Evolutionary conservation across 352 stramenopile genomes (phyloP).

Genomic region (Pythium dissimile): DNA sequence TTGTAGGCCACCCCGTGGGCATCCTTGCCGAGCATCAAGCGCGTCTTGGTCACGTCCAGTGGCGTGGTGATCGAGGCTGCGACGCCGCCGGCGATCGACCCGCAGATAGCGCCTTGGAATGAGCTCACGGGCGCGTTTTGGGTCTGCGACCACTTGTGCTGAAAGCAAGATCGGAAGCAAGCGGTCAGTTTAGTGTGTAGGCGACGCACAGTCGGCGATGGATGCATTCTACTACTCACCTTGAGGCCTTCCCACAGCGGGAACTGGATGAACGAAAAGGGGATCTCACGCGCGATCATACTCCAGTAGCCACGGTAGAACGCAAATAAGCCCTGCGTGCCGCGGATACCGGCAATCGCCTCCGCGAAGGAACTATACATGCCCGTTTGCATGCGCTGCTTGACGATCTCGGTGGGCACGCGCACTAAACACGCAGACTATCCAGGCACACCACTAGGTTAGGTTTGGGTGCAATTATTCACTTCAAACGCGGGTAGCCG

Average conservation of each 20-base stretch:
- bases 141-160: constrained; percentile 78
- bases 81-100: constrained; percentile 93
- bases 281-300: constrained; percentile 98
- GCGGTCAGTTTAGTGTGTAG: too few relatives aligned
- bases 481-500: background rate
- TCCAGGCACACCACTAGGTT: background rate
- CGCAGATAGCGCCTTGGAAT: constrained; percentile 93
- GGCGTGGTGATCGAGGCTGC: constrained; percentile 98
- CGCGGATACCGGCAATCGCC: constrained; percentile 76
- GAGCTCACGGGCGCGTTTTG: constrained; percentile 81
- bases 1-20: constrained; percentile 90
- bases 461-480: background rate
- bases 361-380: constrained; percentile 74
- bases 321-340: constrained; percentile 69
- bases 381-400: constrained; percentile 98
- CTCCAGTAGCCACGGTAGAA: constrained; percentile 98
- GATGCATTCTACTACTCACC: too few relatives aligned
- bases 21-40: constrained; percentile 97
- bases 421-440: constrained; percentile 95
- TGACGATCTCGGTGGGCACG: constrained; percentile 99
- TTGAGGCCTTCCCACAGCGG: constrained; percentile 98
- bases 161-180: background rate
- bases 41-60: constrained; percentile 98
- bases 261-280: constrained; percentile 99
- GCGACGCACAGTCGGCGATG: too few relatives aligned